phyloP scores from a whole-genome alignment of 495 filamentous ascomycete species.

The Glonium stellatum region DNA sequence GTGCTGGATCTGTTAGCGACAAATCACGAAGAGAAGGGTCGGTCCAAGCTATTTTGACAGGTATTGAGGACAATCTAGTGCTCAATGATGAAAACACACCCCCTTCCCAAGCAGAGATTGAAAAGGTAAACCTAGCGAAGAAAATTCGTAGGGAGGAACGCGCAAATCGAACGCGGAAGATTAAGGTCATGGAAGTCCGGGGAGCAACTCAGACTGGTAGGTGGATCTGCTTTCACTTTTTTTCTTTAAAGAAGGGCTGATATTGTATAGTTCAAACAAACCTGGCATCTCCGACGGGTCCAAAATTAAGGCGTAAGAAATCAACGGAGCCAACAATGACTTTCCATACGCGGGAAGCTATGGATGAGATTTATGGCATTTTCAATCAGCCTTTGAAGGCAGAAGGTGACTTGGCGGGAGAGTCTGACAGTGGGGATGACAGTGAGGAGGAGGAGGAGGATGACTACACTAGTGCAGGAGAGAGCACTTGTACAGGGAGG shows the following conservation, averaged over 20 bases:
- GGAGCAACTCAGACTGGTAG: slow-evolving; percentile 75
- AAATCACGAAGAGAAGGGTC: background rate
- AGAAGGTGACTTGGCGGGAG: slow-evolving; percentile 31
- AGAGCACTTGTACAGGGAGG: slow-evolving; percentile 71
- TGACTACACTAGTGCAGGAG: slow-evolving; percentile 73
- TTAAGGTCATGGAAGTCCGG: slow-evolving; percentile 63
- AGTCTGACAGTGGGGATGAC: slow-evolving; percentile 37
- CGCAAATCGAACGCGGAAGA: slow-evolving; percentile 48
- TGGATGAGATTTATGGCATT: slow-evolving; percentile 93
- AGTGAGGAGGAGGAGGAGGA: slow-evolving; percentile 54
- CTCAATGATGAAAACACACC: slow-evolving; percentile 33
- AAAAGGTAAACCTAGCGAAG: slow-evolving; percentile 29
- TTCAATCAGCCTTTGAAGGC: slow-evolving; percentile 82
- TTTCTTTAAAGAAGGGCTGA: slow-evolving; percentile 6
- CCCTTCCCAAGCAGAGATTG: slow-evolving; percentile 27
- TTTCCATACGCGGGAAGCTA: slow-evolving; percentile 86
- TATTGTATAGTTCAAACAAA: slow-evolving; percentile 72
- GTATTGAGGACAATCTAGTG: slow-evolving; percentile 4
- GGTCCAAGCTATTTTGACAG: background rate
- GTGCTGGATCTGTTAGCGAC: background rate
- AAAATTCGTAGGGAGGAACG: slow-evolving; percentile 36
- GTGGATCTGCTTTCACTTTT: slow-evolving; percentile 15
- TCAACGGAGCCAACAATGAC: slow-evolving; percentile 89
- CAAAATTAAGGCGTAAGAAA: slow-evolving; percentile 69
- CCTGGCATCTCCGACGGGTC: slow-evolving; percentile 73